Percentiles rank a stretch among this genome's conserved stretches.
Conservation (phyloP, 163 green algal genomes). For the Prototheca wickerhamii region DNA sequence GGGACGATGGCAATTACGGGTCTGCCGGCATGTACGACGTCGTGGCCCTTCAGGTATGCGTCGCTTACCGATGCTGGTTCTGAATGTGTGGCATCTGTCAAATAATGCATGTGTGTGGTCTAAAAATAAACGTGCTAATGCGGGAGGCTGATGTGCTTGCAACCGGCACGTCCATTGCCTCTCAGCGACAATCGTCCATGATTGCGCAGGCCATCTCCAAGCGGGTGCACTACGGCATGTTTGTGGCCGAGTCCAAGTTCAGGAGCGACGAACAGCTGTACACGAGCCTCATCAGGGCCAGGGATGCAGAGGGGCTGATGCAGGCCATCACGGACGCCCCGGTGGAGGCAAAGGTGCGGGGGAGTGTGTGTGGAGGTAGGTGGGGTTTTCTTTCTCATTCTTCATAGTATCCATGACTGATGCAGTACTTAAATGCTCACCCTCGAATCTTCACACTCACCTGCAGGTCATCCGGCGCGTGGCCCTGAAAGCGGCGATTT, state of each 20-base stretch:
- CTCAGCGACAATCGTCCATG: background rate
- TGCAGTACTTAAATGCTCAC: background rate
- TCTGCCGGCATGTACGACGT: conserved; percentile 56
- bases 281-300: conserved; percentile 45
- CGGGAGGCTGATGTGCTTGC: background rate
- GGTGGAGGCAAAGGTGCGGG: conserved; percentile 58
- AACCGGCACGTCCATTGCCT: background rate
- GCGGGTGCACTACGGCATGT: conserved; percentile 97
- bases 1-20: conserved; percentile 95
- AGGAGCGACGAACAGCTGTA: conserved; percentile 47
- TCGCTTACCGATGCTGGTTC: too few relatives aligned
- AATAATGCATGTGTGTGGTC: background rate
- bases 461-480: conserved; percentile 87
- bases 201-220: conserved; percentile 82
- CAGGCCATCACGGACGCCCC: conserved; percentile 73
- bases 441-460: conserved; percentile 4
- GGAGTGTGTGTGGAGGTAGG: background rate
- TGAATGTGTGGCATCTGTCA: too few relatives aligned
- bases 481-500: conserved; percentile 77
- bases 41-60: conserved; percentile 16
- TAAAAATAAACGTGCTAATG: background rate
- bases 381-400: background rate
- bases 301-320: conserved; percentile 80
- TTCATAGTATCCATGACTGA: background rate
- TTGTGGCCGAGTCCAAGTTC: conserved; percentile 98